Evolutionary conservation across 768 basidiomycete species (phyloP).

Genomic region (Suillus placidus): DNA sequence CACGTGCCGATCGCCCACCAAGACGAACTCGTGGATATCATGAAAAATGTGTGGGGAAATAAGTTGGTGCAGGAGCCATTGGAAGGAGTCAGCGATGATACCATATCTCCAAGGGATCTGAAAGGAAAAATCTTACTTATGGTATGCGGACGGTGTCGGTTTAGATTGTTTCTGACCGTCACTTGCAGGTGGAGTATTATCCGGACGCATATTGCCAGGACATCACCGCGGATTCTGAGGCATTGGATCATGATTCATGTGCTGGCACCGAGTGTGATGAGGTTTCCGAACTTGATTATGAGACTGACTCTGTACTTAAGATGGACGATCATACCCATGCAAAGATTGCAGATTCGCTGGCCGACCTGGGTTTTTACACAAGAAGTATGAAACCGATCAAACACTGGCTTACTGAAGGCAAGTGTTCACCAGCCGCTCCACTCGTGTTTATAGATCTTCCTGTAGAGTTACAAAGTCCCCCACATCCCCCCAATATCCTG

Average conservation of each 20-base stretch:
- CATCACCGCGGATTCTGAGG: background rate
- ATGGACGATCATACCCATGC: slow-evolving; percentile 7
- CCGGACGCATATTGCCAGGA: slow-evolving; percentile 27
- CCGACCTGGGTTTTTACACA: slow-evolving; percentile 59
- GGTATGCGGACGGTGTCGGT: slow-evolving; percentile 35
- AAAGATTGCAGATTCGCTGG: slow-evolving; percentile 55
- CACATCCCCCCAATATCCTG: slow-evolving; percentile 44
- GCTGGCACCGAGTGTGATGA: slow-evolving; percentile 20
- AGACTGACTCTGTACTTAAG: slow-evolving; percentile 7
- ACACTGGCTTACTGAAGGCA: slow-evolving; percentile 50
- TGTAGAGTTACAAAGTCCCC: slow-evolving; percentile 21
- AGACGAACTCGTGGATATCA: slow-evolving; percentile 52
- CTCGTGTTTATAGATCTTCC: background rate
- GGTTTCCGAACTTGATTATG: slow-evolving; percentile 22
- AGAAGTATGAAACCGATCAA: slow-evolving; percentile 63
- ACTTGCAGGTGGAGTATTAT: slow-evolving; percentile 56
- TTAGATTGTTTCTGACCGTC: background rate
- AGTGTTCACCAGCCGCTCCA: slow-evolving; percentile 2
- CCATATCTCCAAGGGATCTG: slow-evolving; percentile 48
- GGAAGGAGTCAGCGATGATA: slow-evolving; percentile 39
- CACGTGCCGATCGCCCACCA: slow-evolving; percentile 57
- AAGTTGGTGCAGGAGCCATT: slow-evolving; percentile 46
- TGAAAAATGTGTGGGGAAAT: slow-evolving; percentile 54
- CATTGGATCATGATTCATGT: slow-evolving; percentile 10
- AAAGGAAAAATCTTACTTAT: slow-evolving; percentile 60